A percentile compares a stretch with the other conserved stretches of the same genome.
Conservation (phyloP, 768 basidiomycete species). For the Suillus hirtellus region DNA sequence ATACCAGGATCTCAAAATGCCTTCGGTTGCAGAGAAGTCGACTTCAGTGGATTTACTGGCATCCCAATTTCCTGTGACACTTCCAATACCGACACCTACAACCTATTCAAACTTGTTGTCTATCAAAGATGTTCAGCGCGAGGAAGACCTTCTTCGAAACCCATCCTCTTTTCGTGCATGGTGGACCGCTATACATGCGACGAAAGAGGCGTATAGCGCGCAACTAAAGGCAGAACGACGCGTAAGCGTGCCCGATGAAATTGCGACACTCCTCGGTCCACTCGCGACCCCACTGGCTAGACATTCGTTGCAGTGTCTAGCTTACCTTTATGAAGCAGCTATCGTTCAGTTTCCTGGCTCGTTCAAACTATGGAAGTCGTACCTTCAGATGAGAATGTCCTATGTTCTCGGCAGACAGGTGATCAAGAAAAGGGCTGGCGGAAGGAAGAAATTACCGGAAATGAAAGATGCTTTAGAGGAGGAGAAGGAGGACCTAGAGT, state of each 20-base stretch:
- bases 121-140: constrained; percentile 76
- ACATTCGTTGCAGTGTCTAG: constrained; percentile 77
- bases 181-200: constrained; percentile 82
- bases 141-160: constrained; percentile 93
- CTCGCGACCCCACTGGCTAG: constrained; percentile 74
- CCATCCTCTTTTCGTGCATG: constrained; percentile 90
- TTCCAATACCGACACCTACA: constrained; percentile 78
- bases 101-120: constrained; percentile 77
- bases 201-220: constrained; percentile 63
- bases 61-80: constrained; percentile 77
- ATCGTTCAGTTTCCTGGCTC: constrained; percentile 83
- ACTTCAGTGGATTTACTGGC: constrained; percentile 52
- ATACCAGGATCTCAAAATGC: constrained; percentile 41
- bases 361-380: constrained; percentile 96
- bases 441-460: constrained; percentile 88
- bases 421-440: constrained; percentile 75
- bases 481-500: constrained; percentile 73
- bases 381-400: constrained; percentile 77
- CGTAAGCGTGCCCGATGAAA: constrained; percentile 48
- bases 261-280: constrained; percentile 68
- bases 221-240: constrained; percentile 57
- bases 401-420: constrained; percentile 82
- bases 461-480: constrained; percentile 90
- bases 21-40: constrained; percentile 52
- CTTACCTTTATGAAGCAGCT: constrained; percentile 93